A percentile compares a stretch with the other conserved stretches of the same genome.
These are phyloP conservation scores for Maudiozyma bulderi DNA, from an alignment of 805 yeast species.

Conservation along the genomic window DNA sequence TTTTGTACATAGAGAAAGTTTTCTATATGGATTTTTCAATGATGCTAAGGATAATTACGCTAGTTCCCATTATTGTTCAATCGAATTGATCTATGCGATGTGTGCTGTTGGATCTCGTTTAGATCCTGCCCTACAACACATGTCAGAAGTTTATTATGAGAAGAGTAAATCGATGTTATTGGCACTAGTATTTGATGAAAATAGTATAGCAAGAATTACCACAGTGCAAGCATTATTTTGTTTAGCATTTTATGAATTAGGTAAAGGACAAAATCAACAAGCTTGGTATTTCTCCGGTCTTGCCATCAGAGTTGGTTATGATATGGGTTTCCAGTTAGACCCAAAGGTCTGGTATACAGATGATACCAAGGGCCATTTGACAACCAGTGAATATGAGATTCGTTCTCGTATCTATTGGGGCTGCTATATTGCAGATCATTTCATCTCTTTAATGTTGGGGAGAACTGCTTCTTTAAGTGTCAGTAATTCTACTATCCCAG, in stretches of 20 bases:
- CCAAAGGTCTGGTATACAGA: conserved; percentile 49
- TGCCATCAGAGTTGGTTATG: conserved; percentile 56
- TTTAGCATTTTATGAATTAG: conserved; percentile 52
- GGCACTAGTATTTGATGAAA: conserved; percentile 29
- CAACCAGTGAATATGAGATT: conserved; percentile 45
- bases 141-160: conserved; percentile 37
- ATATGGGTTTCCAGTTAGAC: conserved; percentile 52
- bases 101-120: conserved; percentile 51
- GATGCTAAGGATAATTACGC: conserved; percentile 36
- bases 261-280: conserved; percentile 46
- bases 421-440: conserved; percentile 53
- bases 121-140: conserved; percentile 34
- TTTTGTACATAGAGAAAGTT: conserved; percentile 56
- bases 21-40: conserved; percentile 49
- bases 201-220: conserved; percentile 37
- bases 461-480: conserved; percentile 47
- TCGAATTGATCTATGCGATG: conserved; percentile 43
- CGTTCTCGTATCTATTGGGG: conserved; percentile 61
- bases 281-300: conserved; percentile 58
- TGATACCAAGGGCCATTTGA: conserved; percentile 29
- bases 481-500: conserved; percentile 51
- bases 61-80: conserved; percentile 44
- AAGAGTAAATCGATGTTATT: conserved; percentile 38
- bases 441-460: conserved; percentile 49
- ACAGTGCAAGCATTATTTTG: conserved; percentile 50